Percentiles rank a stretch among this genome's conserved stretches.
These are phyloP conservation scores for Gracilaria domingensis DNA, from an alignment of 23 red algal species.

Conservation along the genomic window DNA sequence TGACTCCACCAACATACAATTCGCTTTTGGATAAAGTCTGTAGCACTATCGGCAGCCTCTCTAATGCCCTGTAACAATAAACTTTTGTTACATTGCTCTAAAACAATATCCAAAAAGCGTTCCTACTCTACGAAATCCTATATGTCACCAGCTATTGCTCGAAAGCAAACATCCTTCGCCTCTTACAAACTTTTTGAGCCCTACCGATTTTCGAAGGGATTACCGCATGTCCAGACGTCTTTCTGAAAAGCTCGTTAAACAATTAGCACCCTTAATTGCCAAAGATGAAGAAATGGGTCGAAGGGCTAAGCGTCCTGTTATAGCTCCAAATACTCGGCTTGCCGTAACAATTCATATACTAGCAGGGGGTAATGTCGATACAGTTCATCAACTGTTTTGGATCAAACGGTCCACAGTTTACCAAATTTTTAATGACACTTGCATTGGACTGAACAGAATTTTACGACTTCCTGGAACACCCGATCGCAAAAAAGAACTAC, in stretches of 20 bases:
- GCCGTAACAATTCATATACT: neutral
- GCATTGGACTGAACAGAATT: neutral
- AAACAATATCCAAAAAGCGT: too few relatives aligned
- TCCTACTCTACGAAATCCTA: too few relatives aligned
- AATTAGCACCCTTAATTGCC: neutral
- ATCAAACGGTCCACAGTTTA: constrained; percentile 9
- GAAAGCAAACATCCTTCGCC: too few relatives aligned
- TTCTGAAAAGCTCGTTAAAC: neutral
- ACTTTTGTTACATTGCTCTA: too few relatives aligned
- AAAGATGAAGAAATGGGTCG: neutral
- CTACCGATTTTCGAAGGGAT: too few relatives aligned
- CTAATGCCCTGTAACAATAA: too few relatives aligned
- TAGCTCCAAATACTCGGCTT: neutral
- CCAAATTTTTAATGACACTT: constrained; percentile 10
- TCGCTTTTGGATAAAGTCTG: too few relatives aligned
- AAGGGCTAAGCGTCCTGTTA: neutral
- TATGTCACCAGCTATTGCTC: too few relatives aligned
- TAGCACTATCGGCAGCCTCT: too few relatives aligned
- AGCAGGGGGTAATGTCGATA: neutral
- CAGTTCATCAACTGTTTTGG: neutral
- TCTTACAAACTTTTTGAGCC: too few relatives aligned
- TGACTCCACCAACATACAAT: too few relatives aligned
- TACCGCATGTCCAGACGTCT: too few relatives aligned
- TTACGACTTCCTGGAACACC: neutral
- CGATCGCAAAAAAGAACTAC: neutral